phyloP scores from a whole-genome alignment of 768 basidiomycete species.

The Omphalotus guepiniiformis region DNA sequence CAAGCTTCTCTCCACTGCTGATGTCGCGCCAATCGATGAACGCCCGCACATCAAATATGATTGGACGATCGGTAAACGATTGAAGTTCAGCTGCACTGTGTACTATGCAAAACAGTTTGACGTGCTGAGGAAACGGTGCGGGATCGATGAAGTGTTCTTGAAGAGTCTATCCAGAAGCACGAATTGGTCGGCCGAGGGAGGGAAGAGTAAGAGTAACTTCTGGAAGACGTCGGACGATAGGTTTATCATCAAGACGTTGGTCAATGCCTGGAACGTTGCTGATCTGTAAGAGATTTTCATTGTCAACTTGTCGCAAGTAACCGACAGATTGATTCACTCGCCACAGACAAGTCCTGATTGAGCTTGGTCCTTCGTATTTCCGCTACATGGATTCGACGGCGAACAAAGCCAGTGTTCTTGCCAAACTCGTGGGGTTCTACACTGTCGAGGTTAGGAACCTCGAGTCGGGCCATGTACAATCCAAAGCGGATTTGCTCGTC shows the following conservation, averaged over 20 bases:
- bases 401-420: slow-evolving; percentile 61
- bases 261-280: slow-evolving; percentile 84
- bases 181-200: slow-evolving; percentile 73
- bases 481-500: slow-evolving; percentile 71
- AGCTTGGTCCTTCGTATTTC: slow-evolving; percentile 76
- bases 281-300: slow-evolving; percentile 55
- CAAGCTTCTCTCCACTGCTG: slow-evolving; percentile 39
- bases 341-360: slow-evolving; percentile 69
- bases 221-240: slow-evolving; percentile 78
- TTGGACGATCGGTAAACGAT: slow-evolving; percentile 68
- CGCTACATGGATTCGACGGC: slow-evolving; percentile 70
- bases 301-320: not conserved
- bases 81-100: slow-evolving; percentile 77
- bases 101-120: slow-evolving; percentile 85
- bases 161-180: slow-evolving; percentile 55
- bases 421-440: slow-evolving; percentile 81
- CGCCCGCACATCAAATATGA: slow-evolving; percentile 82
- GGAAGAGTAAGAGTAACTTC: slow-evolving; percentile 78
- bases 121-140: slow-evolving; percentile 57
- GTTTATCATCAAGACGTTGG: slow-evolving; percentile 81
- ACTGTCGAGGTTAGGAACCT: slow-evolving; percentile 73
- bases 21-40: slow-evolving; percentile 50
- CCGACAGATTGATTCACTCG: not conserved
- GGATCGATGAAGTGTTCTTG: slow-evolving; percentile 56
- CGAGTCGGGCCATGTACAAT: slow-evolving; percentile 59